A percentile compares a stretch with the other conserved stretches of the same genome.
Evolutionary conservation across 1,284 basidiomycete genomes (phyloP).

Genomic region (Rhodotorula sp.): DNA sequence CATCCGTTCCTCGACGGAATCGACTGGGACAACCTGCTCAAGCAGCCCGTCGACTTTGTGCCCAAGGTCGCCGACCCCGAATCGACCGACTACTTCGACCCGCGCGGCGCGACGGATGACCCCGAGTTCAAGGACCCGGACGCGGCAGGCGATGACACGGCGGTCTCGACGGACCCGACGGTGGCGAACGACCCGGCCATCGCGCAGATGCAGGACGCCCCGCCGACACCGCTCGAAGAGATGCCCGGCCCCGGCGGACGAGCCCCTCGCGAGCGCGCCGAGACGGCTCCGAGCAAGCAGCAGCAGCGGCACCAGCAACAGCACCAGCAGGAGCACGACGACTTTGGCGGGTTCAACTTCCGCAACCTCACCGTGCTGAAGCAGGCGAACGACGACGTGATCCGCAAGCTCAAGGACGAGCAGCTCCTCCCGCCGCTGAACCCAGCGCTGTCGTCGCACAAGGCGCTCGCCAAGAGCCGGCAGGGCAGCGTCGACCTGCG

Average conservation of each 20-base stretch:
- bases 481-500: slow-evolving; percentile 22
- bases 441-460: slow-evolving; percentile 6
- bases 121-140: slow-evolving; percentile 69
- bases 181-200: slow-evolving; percentile 48
- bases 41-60: slow-evolving; percentile 88
- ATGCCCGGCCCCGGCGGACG: neutral
- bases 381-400: slow-evolving; percentile 98
- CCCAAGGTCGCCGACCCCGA: slow-evolving; percentile 94
- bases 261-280: slow-evolving; percentile 32
- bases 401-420: slow-evolving; percentile 73
- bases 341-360: slow-evolving; percentile 98
- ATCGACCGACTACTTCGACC: slow-evolving; percentile 98
- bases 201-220: slow-evolving; percentile 53
- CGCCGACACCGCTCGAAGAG: slow-evolving; percentile 53
- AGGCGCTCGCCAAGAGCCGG: slow-evolving; percentile 18
- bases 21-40: slow-evolving; percentile 89
- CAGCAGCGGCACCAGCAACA: neutral
- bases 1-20: slow-evolving; percentile 90
- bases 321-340: slow-evolving; percentile 54
- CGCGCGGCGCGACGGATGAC: slow-evolving; percentile 72
- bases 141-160: slow-evolving; percentile 61
- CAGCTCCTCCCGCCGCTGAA: slow-evolving; percentile 44
- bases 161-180: slow-evolving; percentile 51
- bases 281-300: slow-evolving; percentile 12
- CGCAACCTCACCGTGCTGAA: slow-evolving; percentile 96